Conservation (phyloP, 2,329 filamentous ascomycete genomes). For the Aureobasidium leucospermi region DNA sequence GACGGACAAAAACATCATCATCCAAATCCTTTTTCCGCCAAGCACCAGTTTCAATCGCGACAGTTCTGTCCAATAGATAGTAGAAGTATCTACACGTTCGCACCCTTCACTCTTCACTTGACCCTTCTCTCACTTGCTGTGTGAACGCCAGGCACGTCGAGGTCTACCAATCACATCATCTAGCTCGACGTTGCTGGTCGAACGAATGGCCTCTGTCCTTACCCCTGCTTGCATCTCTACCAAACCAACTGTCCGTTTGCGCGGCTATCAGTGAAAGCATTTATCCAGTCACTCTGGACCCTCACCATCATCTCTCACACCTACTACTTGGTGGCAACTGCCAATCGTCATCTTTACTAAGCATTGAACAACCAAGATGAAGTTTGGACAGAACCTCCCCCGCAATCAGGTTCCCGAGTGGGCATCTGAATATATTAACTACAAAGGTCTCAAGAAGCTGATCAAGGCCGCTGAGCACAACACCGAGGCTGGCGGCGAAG, state of each 20-base stretch:
- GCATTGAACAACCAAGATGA: conserved; percentile 28
- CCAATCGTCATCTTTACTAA: background rate
- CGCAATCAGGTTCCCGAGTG: conserved; percentile 83
- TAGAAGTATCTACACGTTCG: conserved; percentile 4
- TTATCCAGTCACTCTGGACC: background rate
- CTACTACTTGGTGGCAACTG: background rate
- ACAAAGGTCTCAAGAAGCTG: conserved; percentile 88
- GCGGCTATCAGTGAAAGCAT: conserved; percentile 5
- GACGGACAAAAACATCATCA: conserved; percentile 7
- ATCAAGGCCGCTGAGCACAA: conserved; percentile 70
- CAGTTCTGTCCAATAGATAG: background rate
- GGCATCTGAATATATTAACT: conserved; percentile 78
- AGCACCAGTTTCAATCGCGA: background rate
- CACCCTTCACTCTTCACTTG: conserved; percentile 2
- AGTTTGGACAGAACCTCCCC: conserved; percentile 53
- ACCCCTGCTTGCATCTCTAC: conserved; percentile 6
- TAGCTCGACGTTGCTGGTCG: background rate
- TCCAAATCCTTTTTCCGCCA: background rate
- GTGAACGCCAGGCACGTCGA: background rate
- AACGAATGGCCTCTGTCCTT: conserved; percentile 8
- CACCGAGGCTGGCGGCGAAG: conserved; percentile 60
- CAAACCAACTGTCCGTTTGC: conserved; percentile 14
- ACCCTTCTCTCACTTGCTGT: background rate
- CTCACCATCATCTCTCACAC: background rate
- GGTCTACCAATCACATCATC: background rate